Conservation (phyloP, 176 grass and related monocot genomes). For the Neostapfia colusana region DNA sequence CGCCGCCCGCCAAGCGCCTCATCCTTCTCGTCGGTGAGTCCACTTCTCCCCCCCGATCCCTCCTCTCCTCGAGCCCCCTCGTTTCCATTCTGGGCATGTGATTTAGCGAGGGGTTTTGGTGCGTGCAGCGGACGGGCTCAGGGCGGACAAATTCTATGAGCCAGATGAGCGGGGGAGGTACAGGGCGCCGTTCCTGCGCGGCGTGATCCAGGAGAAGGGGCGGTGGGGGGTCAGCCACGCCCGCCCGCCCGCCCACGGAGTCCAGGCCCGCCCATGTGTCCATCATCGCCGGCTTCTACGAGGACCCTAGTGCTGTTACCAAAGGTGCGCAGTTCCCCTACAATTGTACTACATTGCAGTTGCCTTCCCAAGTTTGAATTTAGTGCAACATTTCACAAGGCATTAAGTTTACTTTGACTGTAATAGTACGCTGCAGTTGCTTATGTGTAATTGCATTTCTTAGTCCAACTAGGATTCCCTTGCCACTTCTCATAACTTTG, state of each 20-base stretch:
- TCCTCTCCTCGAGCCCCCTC: background rate
- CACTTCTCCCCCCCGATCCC: slow-evolving; percentile 8
- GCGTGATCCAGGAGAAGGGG: slow-evolving; percentile 72
- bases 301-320: slow-evolving; percentile 81
- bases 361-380: slow-evolving; percentile 15
- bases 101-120: slow-evolving; percentile 37
- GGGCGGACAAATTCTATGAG: slow-evolving; percentile 97
- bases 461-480: background rate
- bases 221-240: slow-evolving; percentile 93
- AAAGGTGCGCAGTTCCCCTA: slow-evolving; percentile 55
- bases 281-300: slow-evolving; percentile 89
- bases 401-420: background rate
- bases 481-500: background rate
- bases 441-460: slow-evolving; percentile 12
- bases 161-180: slow-evolving; percentile 62
- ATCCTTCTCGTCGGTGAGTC: slow-evolving; percentile 78
- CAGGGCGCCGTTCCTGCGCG: slow-evolving; percentile 82
- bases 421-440: background rate
- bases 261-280: slow-evolving; percentile 83
- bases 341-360: background rate
- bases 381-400: background rate
- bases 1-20: slow-evolving; percentile 76
- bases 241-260: slow-evolving; percentile 84
- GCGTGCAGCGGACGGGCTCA: slow-evolving; percentile 73
- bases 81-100: slow-evolving; percentile 24